Percentiles rank a stretch among this genome's conserved stretches.
Evolutionary conservation across 1,284 basidiomycete species (phyloP).

Genomic region (Tetrapyrgos nigripes): DNA sequence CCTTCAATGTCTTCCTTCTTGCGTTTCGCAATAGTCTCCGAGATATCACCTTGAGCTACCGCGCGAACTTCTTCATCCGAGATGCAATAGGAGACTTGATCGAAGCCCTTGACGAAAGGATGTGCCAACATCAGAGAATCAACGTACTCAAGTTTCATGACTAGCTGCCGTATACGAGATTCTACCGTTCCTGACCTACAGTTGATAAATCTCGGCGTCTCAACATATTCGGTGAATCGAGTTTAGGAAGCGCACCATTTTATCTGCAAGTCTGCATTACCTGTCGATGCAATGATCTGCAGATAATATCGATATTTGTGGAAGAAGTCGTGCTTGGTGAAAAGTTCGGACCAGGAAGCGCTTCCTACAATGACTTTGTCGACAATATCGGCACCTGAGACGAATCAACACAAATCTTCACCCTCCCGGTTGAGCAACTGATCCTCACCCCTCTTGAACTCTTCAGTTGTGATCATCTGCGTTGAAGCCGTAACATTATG

Average conservation of each 20-base stretch:
- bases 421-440: not conserved
- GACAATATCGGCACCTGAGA: constrained; percentile 87
- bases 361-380: constrained; percentile 89
- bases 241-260: constrained; percentile 81
- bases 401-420: not conserved
- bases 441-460: constrained; percentile 87
- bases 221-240: constrained; percentile 5
- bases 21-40: constrained; percentile 73
- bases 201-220: constrained; percentile 14
- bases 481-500: constrained; percentile 98
- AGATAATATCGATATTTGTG: constrained; percentile 97
- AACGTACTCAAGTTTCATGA: constrained; percentile 97
- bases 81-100: constrained; percentile 85
- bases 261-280: constrained; percentile 84
- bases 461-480: constrained; percentile 95
- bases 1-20: constrained; percentile 84
- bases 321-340: constrained; percentile 96
- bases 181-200: constrained; percentile 94
- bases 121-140: constrained; percentile 93
- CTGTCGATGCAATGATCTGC: constrained; percentile 95
- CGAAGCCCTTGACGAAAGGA: constrained; percentile 95
- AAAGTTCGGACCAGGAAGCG: constrained; percentile 91
- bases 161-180: constrained; percentile 92
- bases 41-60: constrained; percentile 91
- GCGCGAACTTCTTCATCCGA: constrained; percentile 87